phyloP scores from a whole-genome alignment of 768 basidiomycete genomes.

The Kwoniella europaea region DNA sequence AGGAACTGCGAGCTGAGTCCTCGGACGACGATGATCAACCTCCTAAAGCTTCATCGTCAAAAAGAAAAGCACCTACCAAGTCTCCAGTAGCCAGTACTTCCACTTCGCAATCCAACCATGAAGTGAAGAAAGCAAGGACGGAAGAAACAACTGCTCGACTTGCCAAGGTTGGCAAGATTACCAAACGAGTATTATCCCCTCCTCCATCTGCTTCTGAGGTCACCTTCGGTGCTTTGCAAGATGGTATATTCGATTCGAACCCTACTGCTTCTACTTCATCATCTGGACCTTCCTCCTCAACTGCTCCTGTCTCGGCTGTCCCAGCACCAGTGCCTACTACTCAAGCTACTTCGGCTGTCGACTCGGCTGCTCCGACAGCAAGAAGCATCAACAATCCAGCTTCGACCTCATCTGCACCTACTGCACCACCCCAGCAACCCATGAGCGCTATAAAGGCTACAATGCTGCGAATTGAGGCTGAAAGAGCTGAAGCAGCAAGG shows the following conservation, averaged over 20 bases:
- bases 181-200: slow-evolving; percentile 16
- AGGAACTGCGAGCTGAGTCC: not conserved
- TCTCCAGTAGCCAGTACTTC: not conserved
- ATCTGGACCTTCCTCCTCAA: not conserved
- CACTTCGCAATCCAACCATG: not conserved
- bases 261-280: not conserved
- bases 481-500: not conserved
- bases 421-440: not conserved
- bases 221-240: slow-evolving; percentile 23
- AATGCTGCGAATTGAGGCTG: not conserved
- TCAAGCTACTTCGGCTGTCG: not conserved
- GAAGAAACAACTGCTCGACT: slow-evolving; percentile 3
- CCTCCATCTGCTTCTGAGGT: slow-evolving; percentile 9
- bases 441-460: not conserved
- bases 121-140: not conserved
- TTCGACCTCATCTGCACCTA: not conserved
- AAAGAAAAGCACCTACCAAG: not conserved
- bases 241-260: slow-evolving; percentile 27
- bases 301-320: not conserved
- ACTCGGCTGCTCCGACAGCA: not conserved
- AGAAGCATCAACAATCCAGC: not conserved
- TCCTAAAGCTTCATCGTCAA: not conserved
- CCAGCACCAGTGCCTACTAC: not conserved
- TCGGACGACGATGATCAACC: slow-evolving; percentile 15
- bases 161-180: slow-evolving; percentile 29